A percentile compares a stretch with the other conserved stretches of the same genome.
phyloP scores from a whole-genome alignment of 176 grass and related monocot species.

The Areca catechu region DNA sequence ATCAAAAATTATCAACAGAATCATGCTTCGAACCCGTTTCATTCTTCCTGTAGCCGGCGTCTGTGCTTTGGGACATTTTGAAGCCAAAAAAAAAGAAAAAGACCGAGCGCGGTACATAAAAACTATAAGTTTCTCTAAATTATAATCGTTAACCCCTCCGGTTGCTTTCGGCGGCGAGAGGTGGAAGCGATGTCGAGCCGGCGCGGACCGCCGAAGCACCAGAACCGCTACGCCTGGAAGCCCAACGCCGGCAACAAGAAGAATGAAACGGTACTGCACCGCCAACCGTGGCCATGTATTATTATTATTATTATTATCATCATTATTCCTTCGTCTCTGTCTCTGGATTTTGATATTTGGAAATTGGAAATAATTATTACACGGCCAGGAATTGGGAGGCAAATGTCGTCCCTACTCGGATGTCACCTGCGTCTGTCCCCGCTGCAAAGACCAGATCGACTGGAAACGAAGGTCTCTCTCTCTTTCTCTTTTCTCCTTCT shows the following conservation, averaged over 20 bases:
- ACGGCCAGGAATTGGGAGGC: constrained; percentile 64
- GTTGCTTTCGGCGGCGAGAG: neutral
- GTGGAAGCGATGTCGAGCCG: constrained; percentile 44
- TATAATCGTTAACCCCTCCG: too few species aligned
- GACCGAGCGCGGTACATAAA: too few species aligned
- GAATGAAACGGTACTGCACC: constrained; percentile 46
- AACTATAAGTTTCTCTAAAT: too few species aligned
- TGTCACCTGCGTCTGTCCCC: constrained; percentile 87
- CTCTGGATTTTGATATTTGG: neutral
- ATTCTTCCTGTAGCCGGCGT: too few species aligned
- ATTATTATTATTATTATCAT: constrained; percentile 19
- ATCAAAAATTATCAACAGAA: too few species aligned
- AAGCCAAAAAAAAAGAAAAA: too few species aligned
- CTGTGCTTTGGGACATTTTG: too few species aligned
- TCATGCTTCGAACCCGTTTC: too few species aligned
- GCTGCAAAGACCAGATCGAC: constrained; percentile 92
- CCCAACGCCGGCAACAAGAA: constrained; percentile 70
- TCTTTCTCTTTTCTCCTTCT: neutral
- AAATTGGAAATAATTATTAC: too few species aligned
- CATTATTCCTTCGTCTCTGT: neutral
- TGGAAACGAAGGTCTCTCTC: constrained; percentile 80
- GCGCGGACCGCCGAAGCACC: constrained; percentile 89
- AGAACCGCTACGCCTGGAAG: constrained; percentile 84
- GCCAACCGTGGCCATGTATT: neutral
- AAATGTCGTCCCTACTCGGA: constrained; percentile 58